These are phyloP conservation scores for Apiotrichum mycotoxinovorans DNA, from an alignment of 1,284 basidiomycete species.

Conservation along the genomic window DNA sequence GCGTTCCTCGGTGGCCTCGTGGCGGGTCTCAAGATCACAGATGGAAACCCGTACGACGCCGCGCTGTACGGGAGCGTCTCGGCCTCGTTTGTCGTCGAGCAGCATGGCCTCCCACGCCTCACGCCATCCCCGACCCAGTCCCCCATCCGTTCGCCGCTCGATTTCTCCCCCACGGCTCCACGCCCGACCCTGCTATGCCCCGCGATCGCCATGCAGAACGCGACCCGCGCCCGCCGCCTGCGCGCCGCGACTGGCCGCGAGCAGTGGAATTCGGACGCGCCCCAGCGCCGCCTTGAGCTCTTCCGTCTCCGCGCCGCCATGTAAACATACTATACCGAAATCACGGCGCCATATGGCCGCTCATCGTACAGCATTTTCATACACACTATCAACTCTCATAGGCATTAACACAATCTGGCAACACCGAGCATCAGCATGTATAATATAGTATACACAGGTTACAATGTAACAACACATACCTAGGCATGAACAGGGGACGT, in stretches of 20 bases:
- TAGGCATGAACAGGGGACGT: neutral
- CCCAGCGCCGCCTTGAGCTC: constrained; percentile 20
- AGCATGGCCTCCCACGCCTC: constrained; percentile 35
- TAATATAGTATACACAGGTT: neutral
- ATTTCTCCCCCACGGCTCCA: neutral
- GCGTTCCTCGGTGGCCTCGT: constrained; percentile 44
- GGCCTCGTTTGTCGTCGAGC: constrained; percentile 44
- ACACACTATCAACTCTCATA: neutral
- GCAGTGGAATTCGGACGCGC: constrained; percentile 39
- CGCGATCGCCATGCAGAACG: neutral
- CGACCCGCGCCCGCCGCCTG: neutral
- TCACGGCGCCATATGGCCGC: neutral
- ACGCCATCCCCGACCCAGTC: constrained; percentile 2
- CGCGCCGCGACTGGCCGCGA: constrained; percentile 11
- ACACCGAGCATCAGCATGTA: neutral
- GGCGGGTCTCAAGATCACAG: constrained; percentile 31
- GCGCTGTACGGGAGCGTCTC: constrained; percentile 39
- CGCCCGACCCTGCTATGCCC: too few relatives aligned
- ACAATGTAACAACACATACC: neutral
- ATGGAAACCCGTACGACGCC: constrained; percentile 38
- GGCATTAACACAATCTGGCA: constrained; percentile 1
- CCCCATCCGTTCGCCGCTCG: neutral
- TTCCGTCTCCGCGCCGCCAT: neutral
- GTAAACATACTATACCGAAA: neutral
- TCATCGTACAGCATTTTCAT: constrained; percentile 1